phyloP scores from a whole-genome alignment of 1,284 basidiomycete species.

The Neonothopanus nambi region DNA sequence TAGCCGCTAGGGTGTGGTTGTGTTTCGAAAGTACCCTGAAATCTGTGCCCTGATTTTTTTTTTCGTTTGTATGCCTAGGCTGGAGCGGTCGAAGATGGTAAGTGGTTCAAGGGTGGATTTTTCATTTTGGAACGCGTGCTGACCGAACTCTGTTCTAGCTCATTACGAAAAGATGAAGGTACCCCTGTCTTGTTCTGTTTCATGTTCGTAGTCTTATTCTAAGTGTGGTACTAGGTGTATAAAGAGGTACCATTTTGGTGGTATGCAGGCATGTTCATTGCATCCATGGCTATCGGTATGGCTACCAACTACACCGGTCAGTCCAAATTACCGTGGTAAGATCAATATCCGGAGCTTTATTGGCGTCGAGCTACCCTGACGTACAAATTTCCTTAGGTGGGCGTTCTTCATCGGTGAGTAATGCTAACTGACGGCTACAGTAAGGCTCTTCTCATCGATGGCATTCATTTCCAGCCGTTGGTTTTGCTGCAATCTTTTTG shows the following conservation, averaged over 20 bases:
- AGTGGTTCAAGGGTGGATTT: background rate
- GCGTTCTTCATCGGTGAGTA: constrained; percentile 38
- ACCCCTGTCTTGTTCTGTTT: background rate
- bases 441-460: background rate
- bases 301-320: constrained; percentile 48
- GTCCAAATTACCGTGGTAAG: constrained; percentile 18
- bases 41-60: background rate
- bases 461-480: constrained; percentile 24
- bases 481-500: constrained; percentile 52
- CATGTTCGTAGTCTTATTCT: background rate
- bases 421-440: too few relatives aligned
- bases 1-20: constrained; percentile 18
- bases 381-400: constrained; percentile 29
- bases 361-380: background rate
- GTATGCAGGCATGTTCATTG: constrained; percentile 50
- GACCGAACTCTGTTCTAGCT: constrained; percentile 15
- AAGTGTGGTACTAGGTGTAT: constrained; percentile 36
- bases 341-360: background rate
- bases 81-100: constrained; percentile 39
- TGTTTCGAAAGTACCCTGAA: background rate
- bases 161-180: constrained; percentile 60
- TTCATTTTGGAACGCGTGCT: background rate
- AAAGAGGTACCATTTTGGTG: constrained; percentile 57
- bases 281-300: constrained; percentile 48
- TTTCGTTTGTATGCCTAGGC: constrained; percentile 22